Evolutionary conservation across 768 basidiomycete genomes (phyloP).

Genomic region (Arthromyces matolae): DNA sequence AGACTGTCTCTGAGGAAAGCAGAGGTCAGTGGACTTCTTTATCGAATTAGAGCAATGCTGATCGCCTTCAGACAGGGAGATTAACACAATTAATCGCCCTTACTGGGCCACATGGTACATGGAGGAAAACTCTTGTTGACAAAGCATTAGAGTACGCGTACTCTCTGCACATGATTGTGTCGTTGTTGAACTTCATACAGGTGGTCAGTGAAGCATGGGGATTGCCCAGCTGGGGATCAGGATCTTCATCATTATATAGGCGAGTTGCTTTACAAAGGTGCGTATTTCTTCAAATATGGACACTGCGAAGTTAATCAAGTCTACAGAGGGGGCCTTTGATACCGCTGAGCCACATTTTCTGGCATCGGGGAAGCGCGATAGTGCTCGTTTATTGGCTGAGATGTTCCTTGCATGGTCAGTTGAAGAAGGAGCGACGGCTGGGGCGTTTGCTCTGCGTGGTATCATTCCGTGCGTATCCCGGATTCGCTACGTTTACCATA

Average conservation of each 20-base stretch:
- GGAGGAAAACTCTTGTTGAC: conserved; percentile 90
- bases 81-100: conserved; percentile 91
- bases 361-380: conserved; percentile 84
- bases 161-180: background rate
- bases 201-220: conserved; percentile 79
- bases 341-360: conserved; percentile 80
- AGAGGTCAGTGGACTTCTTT: conserved; percentile 60
- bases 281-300: background rate
- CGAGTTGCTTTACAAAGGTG: conserved; percentile 83
- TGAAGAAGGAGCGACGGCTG: conserved; percentile 46
- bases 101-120: conserved; percentile 71
- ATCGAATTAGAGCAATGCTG: conserved; percentile 5
- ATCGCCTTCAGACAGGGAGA: conserved; percentile 51
- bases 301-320: background rate
- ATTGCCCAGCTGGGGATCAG: conserved; percentile 85
- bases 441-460: conserved; percentile 81
- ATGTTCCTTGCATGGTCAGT: conserved; percentile 81
- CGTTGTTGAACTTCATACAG: conserved; percentile 37
- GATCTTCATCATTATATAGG: conserved; percentile 88
- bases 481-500: background rate
- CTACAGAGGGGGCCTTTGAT: conserved; percentile 69
- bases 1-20: conserved; percentile 70
- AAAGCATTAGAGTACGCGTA: conserved; percentile 73
- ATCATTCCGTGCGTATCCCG: conserved; percentile 67
- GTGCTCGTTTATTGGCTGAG: conserved; percentile 80